Evolutionary conservation across 164 flowering plant genomes (phyloP), one percentile per base, ranked within the genome.

Genomic region (Cinnamomum chago): DNA sequence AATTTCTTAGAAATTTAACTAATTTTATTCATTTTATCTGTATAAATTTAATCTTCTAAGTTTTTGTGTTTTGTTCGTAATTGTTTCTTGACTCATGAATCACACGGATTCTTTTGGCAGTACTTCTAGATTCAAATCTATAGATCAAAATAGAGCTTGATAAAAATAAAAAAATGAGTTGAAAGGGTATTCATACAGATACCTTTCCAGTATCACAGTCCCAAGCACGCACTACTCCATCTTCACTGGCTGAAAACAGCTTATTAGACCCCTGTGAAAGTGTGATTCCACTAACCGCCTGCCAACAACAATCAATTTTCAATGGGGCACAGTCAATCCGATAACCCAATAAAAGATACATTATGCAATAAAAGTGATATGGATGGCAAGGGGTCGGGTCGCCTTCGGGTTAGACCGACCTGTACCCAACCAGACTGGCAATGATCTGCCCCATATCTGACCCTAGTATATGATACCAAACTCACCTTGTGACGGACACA

Each of bases 131-230:
- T 65, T 65, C 67, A 25, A 65, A 60, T 60, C 67, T 28, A 4
- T 65, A 23, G 67, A 23, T 23, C 67, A 65, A 65, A 65, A 25
- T 11, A 65, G 28, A 4, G 67, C 67, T 23, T 65, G 24, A 65
- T 11, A 27, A 25, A 65, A 23, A 14, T 28, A 2, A 23, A 65
- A 65, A 65, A 23, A 23, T 65, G 28, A 65, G 27, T 23, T 65
- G 18, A 65, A 65, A 23, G 15, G 22, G 30, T 28, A 68, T 13
- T 33, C 47, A 40, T 40, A 40, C 10, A 9, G n/a, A 22, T 68
- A 94, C 98, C 95, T 90, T 88, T 20, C 99, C 99, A 72, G 92
- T 81, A 52, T 88, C 84, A 74, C 97, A 93, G 78, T 93, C 93
- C 99, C 96, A 92, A 55, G 84, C 80, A 73, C 93, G 76, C 58